A percentile compares a stretch with the other conserved stretches of the same genome.
Evolutionary conservation across 192 early-diverging fungal species (phyloP).

Genomic region (Umbelopsis sp.): DNA sequence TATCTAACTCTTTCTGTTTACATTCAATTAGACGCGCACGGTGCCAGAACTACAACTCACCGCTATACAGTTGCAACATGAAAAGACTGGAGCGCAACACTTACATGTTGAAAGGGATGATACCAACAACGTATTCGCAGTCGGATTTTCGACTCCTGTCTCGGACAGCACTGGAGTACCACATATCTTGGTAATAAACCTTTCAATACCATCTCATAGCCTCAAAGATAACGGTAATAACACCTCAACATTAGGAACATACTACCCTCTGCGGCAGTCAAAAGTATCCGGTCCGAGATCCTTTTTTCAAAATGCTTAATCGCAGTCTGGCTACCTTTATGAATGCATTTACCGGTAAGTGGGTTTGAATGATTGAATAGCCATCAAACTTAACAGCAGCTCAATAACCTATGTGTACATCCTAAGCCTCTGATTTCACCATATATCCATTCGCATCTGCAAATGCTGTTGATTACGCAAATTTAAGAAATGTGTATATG

Average conservation of each 20-base stretch:
- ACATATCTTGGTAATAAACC: slow-evolving; percentile 73
- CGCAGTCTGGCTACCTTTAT: slow-evolving; percentile 95
- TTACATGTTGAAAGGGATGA: slow-evolving; percentile 88
- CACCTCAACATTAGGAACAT: slow-evolving; percentile 63
- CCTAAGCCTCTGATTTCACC: slow-evolving; percentile 77
- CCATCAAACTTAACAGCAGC: not conserved
- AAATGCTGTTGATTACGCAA: slow-evolving; percentile 86
- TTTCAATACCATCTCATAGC: not conserved
- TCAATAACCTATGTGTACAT: not conserved
- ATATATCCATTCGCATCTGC: slow-evolving; percentile 94
- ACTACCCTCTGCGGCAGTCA: slow-evolving; percentile 90
- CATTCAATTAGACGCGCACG: slow-evolving; percentile 44
- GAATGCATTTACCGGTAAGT: slow-evolving; percentile 89
- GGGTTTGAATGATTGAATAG: not conserved
- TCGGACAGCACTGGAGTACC: slow-evolving; percentile 84
- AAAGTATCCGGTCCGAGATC: slow-evolving; percentile 91
- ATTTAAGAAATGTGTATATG: slow-evolving; percentile 90
- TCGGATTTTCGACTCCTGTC: slow-evolving; percentile 87
- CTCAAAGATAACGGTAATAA: not conserved
- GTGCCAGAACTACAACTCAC: slow-evolving; percentile 81
- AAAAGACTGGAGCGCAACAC: slow-evolving; percentile 81
- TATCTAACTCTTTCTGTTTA: not conserved
- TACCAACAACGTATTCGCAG: slow-evolving; percentile 92
- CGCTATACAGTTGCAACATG: slow-evolving; percentile 75
- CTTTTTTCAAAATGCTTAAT: slow-evolving; percentile 99